phyloP scores from a whole-genome alignment of 768 basidiomycete species.

The Lyophyllum decastes region DNA sequence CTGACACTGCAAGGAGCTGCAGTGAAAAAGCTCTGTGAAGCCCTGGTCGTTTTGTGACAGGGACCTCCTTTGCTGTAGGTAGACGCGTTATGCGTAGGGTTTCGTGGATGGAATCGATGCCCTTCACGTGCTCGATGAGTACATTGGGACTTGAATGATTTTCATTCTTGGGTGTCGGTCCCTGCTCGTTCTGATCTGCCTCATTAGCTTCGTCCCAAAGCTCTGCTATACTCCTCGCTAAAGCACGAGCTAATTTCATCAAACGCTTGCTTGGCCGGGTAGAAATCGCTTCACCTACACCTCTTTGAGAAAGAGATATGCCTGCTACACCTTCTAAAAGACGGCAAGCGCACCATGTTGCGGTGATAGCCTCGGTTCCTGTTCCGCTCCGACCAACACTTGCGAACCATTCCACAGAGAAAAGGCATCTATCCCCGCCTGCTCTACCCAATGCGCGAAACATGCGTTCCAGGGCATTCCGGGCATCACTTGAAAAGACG shows the following conservation, averaged over 20 bases:
- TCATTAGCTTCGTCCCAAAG: slow-evolving; percentile 60
- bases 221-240: slow-evolving; percentile 66
- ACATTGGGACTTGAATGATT: slow-evolving; percentile 35
- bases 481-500: slow-evolving; percentile 50
- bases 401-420: slow-evolving; percentile 83
- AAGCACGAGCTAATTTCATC: slow-evolving; percentile 62
- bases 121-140: slow-evolving; percentile 64
- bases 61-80: slow-evolving; percentile 25
- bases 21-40: slow-evolving; percentile 74
- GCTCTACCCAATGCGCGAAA: slow-evolving; percentile 71
- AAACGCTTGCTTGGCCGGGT: slow-evolving; percentile 48
- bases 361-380: slow-evolving; percentile 55
- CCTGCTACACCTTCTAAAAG: slow-evolving; percentile 73
- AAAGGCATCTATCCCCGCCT: slow-evolving; percentile 68
- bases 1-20: slow-evolving; percentile 69
- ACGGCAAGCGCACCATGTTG: slow-evolving; percentile 82
- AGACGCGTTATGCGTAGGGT: slow-evolving; percentile 50
- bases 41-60: slow-evolving; percentile 47
- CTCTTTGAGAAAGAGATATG: slow-evolving; percentile 40
- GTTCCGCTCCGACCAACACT: slow-evolving; percentile 49
- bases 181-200: slow-evolving; percentile 8
- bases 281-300: slow-evolving; percentile 23
- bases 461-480: slow-evolving; percentile 65
- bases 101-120: slow-evolving; percentile 63
- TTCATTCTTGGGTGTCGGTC: slow-evolving; percentile 16